These are phyloP conservation scores for Phytopythium sindhum DNA, from an alignment of 352 stramenopile species.

Conservation along the genomic window DNA sequence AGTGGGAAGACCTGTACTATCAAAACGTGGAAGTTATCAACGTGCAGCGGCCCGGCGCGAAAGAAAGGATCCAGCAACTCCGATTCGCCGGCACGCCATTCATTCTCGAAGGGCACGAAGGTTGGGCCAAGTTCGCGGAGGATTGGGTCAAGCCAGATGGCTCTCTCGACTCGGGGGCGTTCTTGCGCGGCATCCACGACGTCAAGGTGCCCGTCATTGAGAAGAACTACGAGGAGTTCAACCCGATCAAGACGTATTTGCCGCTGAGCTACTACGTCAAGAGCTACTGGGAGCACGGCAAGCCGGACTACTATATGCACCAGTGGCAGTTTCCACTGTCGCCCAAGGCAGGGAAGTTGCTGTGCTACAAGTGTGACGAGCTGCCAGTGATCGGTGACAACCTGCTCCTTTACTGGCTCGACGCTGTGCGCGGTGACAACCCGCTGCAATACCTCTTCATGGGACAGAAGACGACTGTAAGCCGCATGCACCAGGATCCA, in stretches of 20 bases:
- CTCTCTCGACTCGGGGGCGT: slow-evolving; percentile 48
- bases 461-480: slow-evolving; percentile 86
- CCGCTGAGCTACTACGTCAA: slow-evolving; percentile 72
- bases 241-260: slow-evolving; percentile 75
- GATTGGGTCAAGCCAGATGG: slow-evolving; percentile 63
- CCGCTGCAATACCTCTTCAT: slow-evolving; percentile 96
- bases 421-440: slow-evolving; percentile 84
- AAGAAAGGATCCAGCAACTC: slow-evolving; percentile 57
- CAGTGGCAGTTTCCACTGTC: slow-evolving; percentile 94
- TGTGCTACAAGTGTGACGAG: slow-evolving; percentile 85
- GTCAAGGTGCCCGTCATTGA: slow-evolving; percentile 78
- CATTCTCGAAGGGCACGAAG: slow-evolving; percentile 56
- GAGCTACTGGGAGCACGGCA: slow-evolving; percentile 78
- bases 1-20: slow-evolving; percentile 70
- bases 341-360: slow-evolving; percentile 64
- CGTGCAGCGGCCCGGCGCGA: slow-evolving; percentile 43
- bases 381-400: slow-evolving; percentile 91
- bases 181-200: slow-evolving; percentile 69
- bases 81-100: slow-evolving; percentile 70
- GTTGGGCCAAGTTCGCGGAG: slow-evolving; percentile 64
- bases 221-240: slow-evolving; percentile 72
- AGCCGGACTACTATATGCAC: slow-evolving; percentile 90
- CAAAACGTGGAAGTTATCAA: slow-evolving; percentile 64
- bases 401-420: slow-evolving; percentile 90
- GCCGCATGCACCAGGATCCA: slow-evolving; percentile 88